Conservation (phyloP, 176 grass and related monocot genomes). For the Zea luxurians region DNA sequence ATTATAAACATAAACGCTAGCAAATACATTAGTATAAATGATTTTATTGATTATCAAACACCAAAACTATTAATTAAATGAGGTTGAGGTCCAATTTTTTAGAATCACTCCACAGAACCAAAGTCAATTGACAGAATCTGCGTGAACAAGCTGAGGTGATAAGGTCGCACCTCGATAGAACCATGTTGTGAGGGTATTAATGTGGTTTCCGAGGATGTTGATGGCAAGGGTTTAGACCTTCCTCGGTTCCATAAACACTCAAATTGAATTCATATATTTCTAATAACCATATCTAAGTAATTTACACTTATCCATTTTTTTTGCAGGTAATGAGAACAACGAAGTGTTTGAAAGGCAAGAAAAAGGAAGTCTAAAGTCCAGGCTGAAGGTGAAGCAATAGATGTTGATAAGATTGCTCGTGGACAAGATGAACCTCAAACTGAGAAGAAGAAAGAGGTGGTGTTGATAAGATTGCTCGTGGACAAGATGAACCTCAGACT, state of each 20-base stretch:
- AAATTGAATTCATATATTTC: background rate
- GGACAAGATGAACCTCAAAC: conserved; percentile 45
- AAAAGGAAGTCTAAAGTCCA: conserved; percentile 64
- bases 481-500: conserved; percentile 43
- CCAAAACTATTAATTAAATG: too few species aligned
- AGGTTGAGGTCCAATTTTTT: too few species aligned
- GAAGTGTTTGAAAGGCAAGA: conserved; percentile 56
- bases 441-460: conserved; percentile 47
- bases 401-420: conserved; percentile 32
- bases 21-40: too few species aligned
- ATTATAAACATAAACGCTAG: too few species aligned
- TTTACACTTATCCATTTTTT: background rate
- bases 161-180: conserved; percentile 85
- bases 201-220: conserved; percentile 22
- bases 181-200: conserved; percentile 67
- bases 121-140: conserved; percentile 40
- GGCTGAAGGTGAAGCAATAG: conserved; percentile 49
- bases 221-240: conserved; percentile 23
- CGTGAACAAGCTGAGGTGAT: conserved; percentile 92
- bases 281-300: background rate
- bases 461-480: conserved; percentile 31
- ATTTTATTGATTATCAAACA: too few species aligned
- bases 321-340: conserved; percentile 35
- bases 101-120: too few species aligned
- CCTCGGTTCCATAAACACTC: background rate